phyloP scores from a whole-genome alignment of 768 basidiomycete species.

The Hirschioporus abietinus region DNA sequence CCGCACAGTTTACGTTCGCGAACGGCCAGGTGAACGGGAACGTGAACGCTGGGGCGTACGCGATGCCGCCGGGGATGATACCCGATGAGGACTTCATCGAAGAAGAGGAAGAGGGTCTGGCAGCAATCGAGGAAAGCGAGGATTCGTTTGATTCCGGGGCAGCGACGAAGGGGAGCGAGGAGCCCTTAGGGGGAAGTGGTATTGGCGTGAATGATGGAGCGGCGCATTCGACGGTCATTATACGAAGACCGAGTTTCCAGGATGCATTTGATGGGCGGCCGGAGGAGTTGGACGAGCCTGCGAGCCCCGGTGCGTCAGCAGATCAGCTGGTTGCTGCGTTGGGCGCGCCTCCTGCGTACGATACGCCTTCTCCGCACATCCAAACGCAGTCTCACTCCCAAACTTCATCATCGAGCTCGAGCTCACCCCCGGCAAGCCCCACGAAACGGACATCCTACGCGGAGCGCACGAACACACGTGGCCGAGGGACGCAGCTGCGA shows the following conservation, averaged over 20 bases:
- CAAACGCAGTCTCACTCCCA: neutral
- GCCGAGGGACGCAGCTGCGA: slow-evolving; percentile 66
- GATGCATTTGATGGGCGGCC: slow-evolving; percentile 35
- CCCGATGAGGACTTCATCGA: slow-evolving; percentile 40
- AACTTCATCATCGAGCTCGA: neutral
- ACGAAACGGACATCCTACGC: slow-evolving; percentile 74
- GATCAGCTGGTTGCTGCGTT: slow-evolving; percentile 24
- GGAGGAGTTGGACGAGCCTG: slow-evolving; percentile 31
- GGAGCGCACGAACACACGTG: slow-evolving; percentile 56
- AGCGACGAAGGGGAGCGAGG: slow-evolving; percentile 60
- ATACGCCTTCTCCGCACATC: neutral
- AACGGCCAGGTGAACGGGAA: neutral
- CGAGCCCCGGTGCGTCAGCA: slow-evolving; percentile 29
- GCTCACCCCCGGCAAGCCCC: slow-evolving; percentile 55
- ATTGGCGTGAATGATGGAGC: slow-evolving; percentile 50
- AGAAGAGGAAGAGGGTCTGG: slow-evolving; percentile 32
- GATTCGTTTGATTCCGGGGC: slow-evolving; percentile 56
- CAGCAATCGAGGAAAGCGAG: slow-evolving; percentile 38
- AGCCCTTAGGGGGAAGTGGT: slow-evolving; percentile 33
- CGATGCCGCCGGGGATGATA: slow-evolving; percentile 46
- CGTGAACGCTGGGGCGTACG: neutral
- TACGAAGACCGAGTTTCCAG: slow-evolving; percentile 36
- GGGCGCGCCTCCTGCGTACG: slow-evolving; percentile 70
- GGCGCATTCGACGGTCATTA: slow-evolving; percentile 63
- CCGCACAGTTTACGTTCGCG: slow-evolving; percentile 53